These are phyloP conservation scores for Physcomitrium patens DNA, from an alignment of 225 moss, liverwort and hornwort species.

Conservation along the genomic window DNA sequence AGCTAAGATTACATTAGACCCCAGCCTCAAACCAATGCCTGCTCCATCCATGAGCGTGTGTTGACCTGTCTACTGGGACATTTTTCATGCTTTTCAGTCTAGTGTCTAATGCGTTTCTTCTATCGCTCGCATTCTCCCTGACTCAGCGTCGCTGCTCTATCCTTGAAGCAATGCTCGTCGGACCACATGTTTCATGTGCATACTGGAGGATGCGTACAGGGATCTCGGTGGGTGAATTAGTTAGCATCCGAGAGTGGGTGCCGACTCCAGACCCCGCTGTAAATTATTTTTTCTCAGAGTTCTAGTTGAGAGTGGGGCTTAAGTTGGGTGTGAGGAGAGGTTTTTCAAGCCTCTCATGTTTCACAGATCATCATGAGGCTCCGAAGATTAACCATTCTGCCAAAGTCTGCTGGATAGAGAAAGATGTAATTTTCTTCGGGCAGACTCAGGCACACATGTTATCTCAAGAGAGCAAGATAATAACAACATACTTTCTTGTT, in stretches of 20 bases:
- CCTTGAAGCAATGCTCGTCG: constrained; percentile 34
- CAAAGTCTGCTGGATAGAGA: constrained; percentile 25
- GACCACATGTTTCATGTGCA: constrained; percentile 25
- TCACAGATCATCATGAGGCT: constrained; percentile 48
- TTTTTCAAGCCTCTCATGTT: constrained; percentile 40
- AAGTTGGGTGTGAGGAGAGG: constrained; percentile 52
- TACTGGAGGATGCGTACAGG: constrained; percentile 28
- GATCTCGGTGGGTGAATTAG: constrained; percentile 54
- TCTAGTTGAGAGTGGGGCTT: constrained; percentile 4
- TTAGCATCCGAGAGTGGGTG: constrained; percentile 55
- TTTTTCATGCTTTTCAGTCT: neutral
- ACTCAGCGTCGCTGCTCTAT: constrained; percentile 16
- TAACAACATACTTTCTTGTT: too few relatives aligned
- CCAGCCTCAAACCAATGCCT: constrained; percentile 48
- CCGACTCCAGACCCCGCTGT: constrained; percentile 57
- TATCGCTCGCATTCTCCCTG: constrained; percentile 27
- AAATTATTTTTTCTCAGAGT: neutral
- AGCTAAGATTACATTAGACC: constrained; percentile 31
- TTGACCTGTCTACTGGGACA: constrained; percentile 57
- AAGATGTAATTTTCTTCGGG: constrained; percentile 1
- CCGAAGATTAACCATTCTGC: constrained; percentile 29
- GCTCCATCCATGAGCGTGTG: constrained; percentile 34
- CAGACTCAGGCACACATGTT: constrained; percentile 26
- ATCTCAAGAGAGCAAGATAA: too few relatives aligned
- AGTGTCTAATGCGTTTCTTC: too few relatives aligned